These are phyloP conservation scores for Liriodendron chinense DNA, from an alignment of 164 flowering plant genomes.

Conservation along the genomic window DNA sequence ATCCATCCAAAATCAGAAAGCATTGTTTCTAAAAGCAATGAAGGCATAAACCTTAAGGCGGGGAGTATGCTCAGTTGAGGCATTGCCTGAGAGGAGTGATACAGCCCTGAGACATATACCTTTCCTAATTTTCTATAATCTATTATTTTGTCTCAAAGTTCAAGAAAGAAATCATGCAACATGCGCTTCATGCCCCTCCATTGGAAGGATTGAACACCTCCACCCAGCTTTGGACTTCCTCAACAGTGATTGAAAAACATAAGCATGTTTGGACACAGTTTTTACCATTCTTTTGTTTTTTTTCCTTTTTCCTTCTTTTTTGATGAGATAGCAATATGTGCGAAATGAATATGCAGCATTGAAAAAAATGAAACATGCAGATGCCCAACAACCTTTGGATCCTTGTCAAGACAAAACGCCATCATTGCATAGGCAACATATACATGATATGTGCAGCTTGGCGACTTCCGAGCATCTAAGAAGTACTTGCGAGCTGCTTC, in stretches of 20 bases:
- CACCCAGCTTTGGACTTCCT: constrained; percentile 1
- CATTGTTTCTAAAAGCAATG: too few relatives aligned
- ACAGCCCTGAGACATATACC: too few relatives aligned
- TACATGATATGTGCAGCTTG: constrained; percentile 89
- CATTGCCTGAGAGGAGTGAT: too few relatives aligned
- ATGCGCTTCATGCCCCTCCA: background rate
- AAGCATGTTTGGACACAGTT: too few relatives aligned
- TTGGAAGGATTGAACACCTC: background rate
- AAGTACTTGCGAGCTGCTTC: constrained; percentile 98
- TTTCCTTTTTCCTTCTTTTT: too few relatives aligned
- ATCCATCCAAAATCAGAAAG: too few relatives aligned
- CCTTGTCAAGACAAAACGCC: constrained; percentile 97
- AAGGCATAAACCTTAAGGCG: too few relatives aligned
- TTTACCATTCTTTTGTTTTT: too few relatives aligned
- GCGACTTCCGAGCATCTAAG: constrained; percentile 83
- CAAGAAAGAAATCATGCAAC: background rate
- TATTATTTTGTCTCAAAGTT: too few relatives aligned
- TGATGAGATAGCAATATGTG: background rate
- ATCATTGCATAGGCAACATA: constrained; percentile 93
- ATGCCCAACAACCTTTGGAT: constrained; percentile 65
- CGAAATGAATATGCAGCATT: background rate
- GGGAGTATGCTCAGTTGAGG: too few relatives aligned
- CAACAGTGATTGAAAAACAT: background rate
- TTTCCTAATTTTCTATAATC: too few relatives aligned
- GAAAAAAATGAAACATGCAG: background rate